phyloP scores from a whole-genome alignment of 768 basidiomycete genomes.

The Kwoniella shandongensis region DNA sequence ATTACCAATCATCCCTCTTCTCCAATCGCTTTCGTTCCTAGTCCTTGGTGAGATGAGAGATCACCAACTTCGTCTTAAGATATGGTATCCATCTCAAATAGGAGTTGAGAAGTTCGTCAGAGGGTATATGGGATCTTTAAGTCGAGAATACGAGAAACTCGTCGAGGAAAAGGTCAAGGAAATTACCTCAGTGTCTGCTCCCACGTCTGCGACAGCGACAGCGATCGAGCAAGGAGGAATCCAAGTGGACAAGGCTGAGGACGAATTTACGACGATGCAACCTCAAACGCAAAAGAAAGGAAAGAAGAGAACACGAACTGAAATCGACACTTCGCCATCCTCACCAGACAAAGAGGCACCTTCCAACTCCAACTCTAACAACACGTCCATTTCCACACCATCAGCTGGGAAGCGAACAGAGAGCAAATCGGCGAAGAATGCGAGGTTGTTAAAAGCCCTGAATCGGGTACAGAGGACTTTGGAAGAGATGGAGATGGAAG shows the following conservation, averaged over 20 bases:
- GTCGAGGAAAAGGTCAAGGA: neutral
- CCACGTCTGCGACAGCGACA: neutral
- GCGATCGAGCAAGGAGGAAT: neutral
- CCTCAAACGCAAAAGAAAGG: no score
- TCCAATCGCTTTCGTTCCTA: constrained; percentile 21
- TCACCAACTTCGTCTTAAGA: constrained; percentile 1
- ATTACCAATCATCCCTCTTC: constrained; percentile 17
- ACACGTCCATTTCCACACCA: neutral
- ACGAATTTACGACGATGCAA: neutral
- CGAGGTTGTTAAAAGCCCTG: constrained; percentile 29
- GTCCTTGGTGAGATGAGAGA: constrained; percentile 23
- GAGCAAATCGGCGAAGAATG: constrained; percentile 36
- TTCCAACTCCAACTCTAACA: no score
- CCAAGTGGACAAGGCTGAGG: neutral
- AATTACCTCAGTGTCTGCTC: neutral
- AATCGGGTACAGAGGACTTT: constrained; percentile 30
- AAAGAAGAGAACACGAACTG: neutral
- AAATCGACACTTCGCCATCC: no score
- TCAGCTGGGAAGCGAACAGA: constrained; percentile 4
- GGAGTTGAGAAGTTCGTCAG: neutral
- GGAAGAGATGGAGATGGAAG: constrained; percentile 20
- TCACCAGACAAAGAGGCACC: no score
- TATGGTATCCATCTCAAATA: neutral
- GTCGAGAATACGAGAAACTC: neutral
- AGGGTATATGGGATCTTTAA: neutral